phyloP scores from a whole-genome alignment of 2,329 filamentous ascomycete genomes.

The Ophiocordyceps unilateralis region DNA sequence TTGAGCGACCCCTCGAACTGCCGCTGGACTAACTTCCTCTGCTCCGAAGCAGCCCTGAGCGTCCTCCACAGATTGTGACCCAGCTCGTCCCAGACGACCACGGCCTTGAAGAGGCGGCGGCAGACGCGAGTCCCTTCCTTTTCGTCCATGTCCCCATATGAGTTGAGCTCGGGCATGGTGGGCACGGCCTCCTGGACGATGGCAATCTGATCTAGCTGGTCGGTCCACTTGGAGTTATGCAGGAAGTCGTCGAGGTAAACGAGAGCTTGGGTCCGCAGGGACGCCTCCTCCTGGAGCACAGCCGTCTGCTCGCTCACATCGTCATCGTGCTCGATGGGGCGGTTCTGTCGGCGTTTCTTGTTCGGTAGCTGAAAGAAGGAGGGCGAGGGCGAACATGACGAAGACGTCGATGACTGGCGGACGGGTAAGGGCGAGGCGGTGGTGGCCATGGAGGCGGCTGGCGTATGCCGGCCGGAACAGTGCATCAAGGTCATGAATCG shows the following conservation, averaged over 20 bases:
- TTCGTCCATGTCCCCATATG: constrained; percentile 15
- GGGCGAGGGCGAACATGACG: constrained; percentile 2
- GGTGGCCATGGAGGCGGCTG: not conserved
- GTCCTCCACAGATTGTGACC: constrained; percentile 17
- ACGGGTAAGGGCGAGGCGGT: not conserved
- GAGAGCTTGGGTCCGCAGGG: constrained; percentile 13
- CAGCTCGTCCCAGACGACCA: constrained; percentile 20
- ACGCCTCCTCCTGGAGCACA: constrained; percentile 12
- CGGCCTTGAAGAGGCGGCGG: constrained; percentile 19
- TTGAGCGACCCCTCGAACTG: constrained; percentile 1
- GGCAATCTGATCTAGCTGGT: constrained; percentile 15
- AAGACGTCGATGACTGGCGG: constrained; percentile 1
- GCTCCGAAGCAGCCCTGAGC: constrained; percentile 6
- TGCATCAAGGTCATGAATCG: not conserved
- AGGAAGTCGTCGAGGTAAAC: constrained; percentile 16
- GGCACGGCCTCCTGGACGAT: constrained; percentile 17
- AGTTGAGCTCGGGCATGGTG: constrained; percentile 15
- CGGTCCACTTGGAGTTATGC: constrained; percentile 11
- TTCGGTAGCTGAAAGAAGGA: constrained; percentile 9
- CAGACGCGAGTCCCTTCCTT: constrained; percentile 18
- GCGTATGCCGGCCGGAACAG: not conserved
- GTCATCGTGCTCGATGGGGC: constrained; percentile 6
- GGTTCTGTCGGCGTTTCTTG: constrained; percentile 7
- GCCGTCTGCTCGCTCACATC: constrained; percentile 6
- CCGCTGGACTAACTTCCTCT: constrained; percentile 3